Percentiles rank a stretch among this genome's conserved stretches.
phyloP scores from a whole-genome alignment of 257 asterid species.

The Solanum commersonii region DNA sequence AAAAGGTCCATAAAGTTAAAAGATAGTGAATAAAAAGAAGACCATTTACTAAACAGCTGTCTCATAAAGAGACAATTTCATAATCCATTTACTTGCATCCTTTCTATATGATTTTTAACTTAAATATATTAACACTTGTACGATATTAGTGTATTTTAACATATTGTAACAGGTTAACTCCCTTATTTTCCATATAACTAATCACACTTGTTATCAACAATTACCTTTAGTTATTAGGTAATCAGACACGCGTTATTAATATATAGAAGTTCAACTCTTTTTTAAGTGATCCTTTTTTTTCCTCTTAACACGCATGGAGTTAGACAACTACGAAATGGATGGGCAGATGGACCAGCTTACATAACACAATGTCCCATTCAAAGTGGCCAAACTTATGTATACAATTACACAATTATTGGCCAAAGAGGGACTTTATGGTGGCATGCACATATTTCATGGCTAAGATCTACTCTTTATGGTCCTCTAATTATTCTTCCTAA shows the following conservation, averaged over 20 bases:
- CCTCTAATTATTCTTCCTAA: slow-evolving; percentile 50
- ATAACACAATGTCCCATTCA: slow-evolving; percentile 48
- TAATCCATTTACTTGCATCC: background rate
- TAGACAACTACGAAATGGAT: slow-evolving; percentile 35
- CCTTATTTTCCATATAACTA: background rate
- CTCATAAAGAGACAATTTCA: background rate
- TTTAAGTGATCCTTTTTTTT: background rate
- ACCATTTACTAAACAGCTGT: background rate
- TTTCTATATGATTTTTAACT: background rate
- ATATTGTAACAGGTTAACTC: background rate
- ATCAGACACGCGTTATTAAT: background rate
- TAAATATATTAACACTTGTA: background rate
- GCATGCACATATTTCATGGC: slow-evolving; percentile 51
- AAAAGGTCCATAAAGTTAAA: background rate
- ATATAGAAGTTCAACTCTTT: background rate
- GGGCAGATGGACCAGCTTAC: slow-evolving; percentile 55
- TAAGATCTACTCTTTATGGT: slow-evolving; percentile 46
- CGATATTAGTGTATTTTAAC: background rate
- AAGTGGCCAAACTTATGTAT: slow-evolving; percentile 33
- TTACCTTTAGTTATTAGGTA: background rate
- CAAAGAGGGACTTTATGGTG: slow-evolving; percentile 57
- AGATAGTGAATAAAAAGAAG: background rate
- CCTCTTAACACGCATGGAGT: slow-evolving; percentile 35
- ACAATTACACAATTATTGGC: slow-evolving; percentile 29
- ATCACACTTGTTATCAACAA: background rate